These are phyloP conservation scores for Mortierella sp. DNA, from an alignment of 371 early-diverging fungal genomes.

Conservation along the genomic window DNA sequence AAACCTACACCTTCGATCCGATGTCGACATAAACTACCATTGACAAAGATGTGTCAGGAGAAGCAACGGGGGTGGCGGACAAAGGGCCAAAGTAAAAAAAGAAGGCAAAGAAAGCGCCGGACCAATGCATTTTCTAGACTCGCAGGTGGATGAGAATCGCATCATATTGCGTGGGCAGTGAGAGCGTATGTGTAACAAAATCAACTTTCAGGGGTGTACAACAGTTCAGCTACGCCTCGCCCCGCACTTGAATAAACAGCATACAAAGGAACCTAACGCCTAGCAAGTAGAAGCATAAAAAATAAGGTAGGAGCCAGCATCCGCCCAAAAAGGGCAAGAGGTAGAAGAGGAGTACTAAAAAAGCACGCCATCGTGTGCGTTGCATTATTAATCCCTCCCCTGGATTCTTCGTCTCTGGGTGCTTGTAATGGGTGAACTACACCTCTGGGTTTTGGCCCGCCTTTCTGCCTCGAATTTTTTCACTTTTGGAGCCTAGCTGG, in stretches of 20 bases:
- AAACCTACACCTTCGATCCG: not conserved
- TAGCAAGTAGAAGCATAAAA: not conserved
- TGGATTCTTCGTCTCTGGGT: not conserved
- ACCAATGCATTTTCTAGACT: constrained; percentile 7
- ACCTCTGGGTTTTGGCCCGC: constrained; percentile 2
- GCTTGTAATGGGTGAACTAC: not conserved
- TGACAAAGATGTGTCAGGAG: constrained; percentile 5
- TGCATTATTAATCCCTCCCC: constrained; percentile 6
- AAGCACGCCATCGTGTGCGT: constrained; percentile 23
- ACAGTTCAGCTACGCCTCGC: too few species aligned
- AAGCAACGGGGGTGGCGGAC: not conserved
- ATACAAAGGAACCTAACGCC: not conserved
- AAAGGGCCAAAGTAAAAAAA: constrained; percentile 9
- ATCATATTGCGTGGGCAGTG: not conserved
- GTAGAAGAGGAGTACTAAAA: constrained; percentile 20
- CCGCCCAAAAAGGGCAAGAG: not conserved
- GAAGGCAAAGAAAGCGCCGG: not conserved
- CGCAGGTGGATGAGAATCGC: not conserved
- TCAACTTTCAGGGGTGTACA: too few species aligned
- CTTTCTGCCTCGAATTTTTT: constrained; percentile 4
- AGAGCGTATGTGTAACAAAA: not conserved
- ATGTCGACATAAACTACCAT: not conserved
- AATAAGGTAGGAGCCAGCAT: constrained; percentile 7
- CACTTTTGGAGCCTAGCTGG: constrained; percentile 1
- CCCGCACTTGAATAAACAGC: not conserved